Base-by-base conservation (phyloP, 805 yeast species). In the Pichia ethanolica region DNA sequence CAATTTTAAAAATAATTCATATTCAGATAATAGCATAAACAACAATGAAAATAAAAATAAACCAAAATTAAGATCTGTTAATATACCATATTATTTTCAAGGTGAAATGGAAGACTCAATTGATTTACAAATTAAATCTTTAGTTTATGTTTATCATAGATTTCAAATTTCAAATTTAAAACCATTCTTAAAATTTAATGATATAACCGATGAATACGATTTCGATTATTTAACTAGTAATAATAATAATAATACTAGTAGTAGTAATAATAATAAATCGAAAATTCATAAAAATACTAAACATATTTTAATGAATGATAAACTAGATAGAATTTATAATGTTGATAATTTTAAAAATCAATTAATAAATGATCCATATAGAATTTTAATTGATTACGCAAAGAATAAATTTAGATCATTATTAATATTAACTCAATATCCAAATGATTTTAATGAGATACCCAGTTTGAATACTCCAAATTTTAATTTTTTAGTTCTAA, bases 391-490 rank as follows among this genome's bases (percentile, higher is more conserved):
- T 20, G 90, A 84, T 59, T 84, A 81, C 74, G 60, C 71, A 43
- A 82, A 82, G 59, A 84, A 84, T 68, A 77, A 78, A 63, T 83
- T 82, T 62, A 68, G 91, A 48, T 69, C 86, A 1, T 62, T 77
- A 58, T 74, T 86, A 55, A 71, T 84, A 5, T 62, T 84, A 26
- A 67, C 80, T 4, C 79, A 68, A 28, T 49, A 52, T 8, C 87
- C 89, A 3, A 67, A 59, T 28, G 69, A 71, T 48, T 59, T 69
- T 32, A 66, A 37, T 25, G 47, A 40, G 52, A 61, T 61, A 43
- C 71, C 66, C 45, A 56, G 44, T 32, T 56, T 59, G 47, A 59
- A 57, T 42, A 37, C 48, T 28, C 54, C 58, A 0, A 53, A 64
- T 45, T 58, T 70, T 56, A 50, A 56, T 36, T 78, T 78, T 51